Percentiles rank a stretch among this genome's conserved stretches.
These are phyloP conservation scores for Saccharomyces hybrid DNA, from an alignment of 1,139 yeast species.

Conservation along the genomic window DNA sequence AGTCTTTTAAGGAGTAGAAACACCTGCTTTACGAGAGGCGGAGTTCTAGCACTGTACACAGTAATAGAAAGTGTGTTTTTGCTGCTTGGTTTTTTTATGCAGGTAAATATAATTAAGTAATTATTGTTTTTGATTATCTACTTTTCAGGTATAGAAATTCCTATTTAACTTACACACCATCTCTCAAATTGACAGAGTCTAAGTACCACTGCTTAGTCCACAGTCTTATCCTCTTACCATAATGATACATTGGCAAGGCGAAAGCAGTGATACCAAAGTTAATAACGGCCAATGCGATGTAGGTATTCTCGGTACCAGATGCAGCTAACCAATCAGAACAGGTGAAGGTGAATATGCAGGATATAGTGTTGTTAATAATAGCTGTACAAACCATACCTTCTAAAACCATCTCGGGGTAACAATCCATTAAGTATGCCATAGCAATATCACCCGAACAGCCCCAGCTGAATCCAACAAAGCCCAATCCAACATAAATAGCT, in stretches of 20 bases:
- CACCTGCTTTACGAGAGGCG: no score
- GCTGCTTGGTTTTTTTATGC: no score
- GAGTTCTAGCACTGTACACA: no score
- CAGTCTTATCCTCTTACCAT: slow-evolving; percentile 63
- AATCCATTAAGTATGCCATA: slow-evolving; percentile 63
- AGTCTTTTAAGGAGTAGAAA: no score
- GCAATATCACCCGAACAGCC: slow-evolving; percentile 73
- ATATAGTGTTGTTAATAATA: slow-evolving; percentile 68
- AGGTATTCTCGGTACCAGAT: slow-evolving; percentile 63
- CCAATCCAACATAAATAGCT: slow-evolving; percentile 57
- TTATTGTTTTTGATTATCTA: no score
- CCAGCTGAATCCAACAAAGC: slow-evolving; percentile 64
- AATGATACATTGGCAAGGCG: slow-evolving; percentile 59
- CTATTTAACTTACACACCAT: slow-evolving; percentile 28
- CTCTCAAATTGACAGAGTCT: slow-evolving; percentile 55
- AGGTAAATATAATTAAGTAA: no score
- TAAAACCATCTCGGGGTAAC: slow-evolving; percentile 64
- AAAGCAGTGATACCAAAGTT: slow-evolving; percentile 57
- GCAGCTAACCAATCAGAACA: slow-evolving; percentile 68
- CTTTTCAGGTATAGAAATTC: not conserved
- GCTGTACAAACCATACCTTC: slow-evolving; percentile 88
- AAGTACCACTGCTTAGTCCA: slow-evolving; percentile 57
- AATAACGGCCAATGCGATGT: slow-evolving; percentile 65
- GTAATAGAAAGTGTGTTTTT: no score
- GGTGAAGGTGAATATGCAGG: slow-evolving; percentile 73